Evolutionary conservation across 2,329 filamentous ascomycete genomes (phyloP).

Genomic region (Zasmidium citrigriseum): DNA sequence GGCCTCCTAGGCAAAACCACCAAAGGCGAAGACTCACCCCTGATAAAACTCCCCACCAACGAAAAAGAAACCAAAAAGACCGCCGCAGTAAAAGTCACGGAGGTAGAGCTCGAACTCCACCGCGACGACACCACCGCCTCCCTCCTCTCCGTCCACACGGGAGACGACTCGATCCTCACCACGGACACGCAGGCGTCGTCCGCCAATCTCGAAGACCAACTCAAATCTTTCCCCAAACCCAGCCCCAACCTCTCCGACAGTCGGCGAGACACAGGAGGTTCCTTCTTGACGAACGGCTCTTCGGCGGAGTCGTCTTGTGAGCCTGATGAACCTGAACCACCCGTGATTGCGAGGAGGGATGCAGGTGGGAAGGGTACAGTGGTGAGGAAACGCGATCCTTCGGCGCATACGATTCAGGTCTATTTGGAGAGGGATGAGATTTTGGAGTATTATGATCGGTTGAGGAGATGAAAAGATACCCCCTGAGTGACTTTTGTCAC

Average conservation of each 20-base stretch:
- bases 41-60: conserved; percentile 7
- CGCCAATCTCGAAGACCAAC: conserved; percentile 20
- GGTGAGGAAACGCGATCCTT: conserved; percentile 6
- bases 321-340: not conserved
- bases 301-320: conserved; percentile 8
- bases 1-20: conserved; percentile 19
- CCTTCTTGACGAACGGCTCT: conserved; percentile 9
- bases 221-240: conserved; percentile 22
- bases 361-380: no score
- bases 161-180: not conserved
- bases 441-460: conserved; percentile 17
- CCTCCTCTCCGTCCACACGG: not conserved
- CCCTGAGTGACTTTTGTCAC: no score
- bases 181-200: conserved; percentile 2
- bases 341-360: not conserved
- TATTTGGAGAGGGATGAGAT: conserved; percentile 25
- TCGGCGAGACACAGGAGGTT: conserved; percentile 10
- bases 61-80: no score
- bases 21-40: conserved; percentile 5
- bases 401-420: conserved; percentile 28
- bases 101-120: conserved; percentile 4
- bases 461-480: conserved; percentile 2
- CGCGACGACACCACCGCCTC: conserved; percentile 1
- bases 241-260: not conserved
- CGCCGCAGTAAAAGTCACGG: not conserved